Base-by-base conservation (phyloP, 768 basidiomycete genomes). In the Crepidotus variabilis region DNA sequence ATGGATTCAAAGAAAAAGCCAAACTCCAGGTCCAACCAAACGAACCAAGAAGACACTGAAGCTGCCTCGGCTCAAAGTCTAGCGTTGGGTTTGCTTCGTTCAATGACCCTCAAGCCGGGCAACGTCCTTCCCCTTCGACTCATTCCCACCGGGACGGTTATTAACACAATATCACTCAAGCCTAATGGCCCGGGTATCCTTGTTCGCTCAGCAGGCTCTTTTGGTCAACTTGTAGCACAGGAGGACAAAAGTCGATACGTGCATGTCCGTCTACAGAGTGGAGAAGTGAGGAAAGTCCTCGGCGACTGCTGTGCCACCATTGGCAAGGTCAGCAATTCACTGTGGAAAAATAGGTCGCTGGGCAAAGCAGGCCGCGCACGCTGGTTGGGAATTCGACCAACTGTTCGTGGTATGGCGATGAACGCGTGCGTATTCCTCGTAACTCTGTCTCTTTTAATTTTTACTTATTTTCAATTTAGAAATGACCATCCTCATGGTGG, bases 401-500 rank as follows among this genome's bases (percentile, higher is more conserved):
- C 81, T 32, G 93, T 96, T 47, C 87, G 94, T 71, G 94, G 94
- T 86, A 87, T 97, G 61, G 94, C 94, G 45, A 96, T 96, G 94
- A 98, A 97, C 71, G 88, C 92, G 85, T 94, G 75, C 45, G 88
- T 78, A 58, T 51, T 54, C 50, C 45, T 55, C 55, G 49, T 56
- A 24, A 51, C 16, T 50, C 20, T 50, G n/a, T 53, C 34, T 10
- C 32, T 45, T 49, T 47, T 53, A 20, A 11, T 24, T 13, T 33
- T 59, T 23, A 54, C 49, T 47, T 24, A 36, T 46, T 33, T 52
- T 48, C 18, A 21, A 22, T 47, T 8, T 55, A 94, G 92, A 47
- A 82, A 80, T 54, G 93, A 94, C 72, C 93, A 95, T 72, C 94
- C 96, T 58, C 94, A 97, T 69, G 95, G 95, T 72, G 95, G 96